These are phyloP conservation scores for Phtheirospermum japonicum DNA, from an alignment of 257 asterid genomes.

Conservation along the genomic window DNA sequence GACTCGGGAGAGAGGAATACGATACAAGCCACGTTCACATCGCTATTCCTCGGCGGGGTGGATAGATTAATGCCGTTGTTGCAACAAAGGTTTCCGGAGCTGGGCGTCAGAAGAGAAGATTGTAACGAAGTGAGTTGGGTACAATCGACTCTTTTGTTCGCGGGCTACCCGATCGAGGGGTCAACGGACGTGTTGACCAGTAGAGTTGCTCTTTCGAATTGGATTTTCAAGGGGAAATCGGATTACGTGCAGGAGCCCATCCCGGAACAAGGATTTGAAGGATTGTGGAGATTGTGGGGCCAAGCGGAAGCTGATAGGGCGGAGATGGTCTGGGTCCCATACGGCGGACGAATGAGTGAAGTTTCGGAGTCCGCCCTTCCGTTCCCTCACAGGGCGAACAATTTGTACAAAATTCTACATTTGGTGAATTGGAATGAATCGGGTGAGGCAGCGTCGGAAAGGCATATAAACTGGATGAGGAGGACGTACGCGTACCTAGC, in stretches of 20 bases:
- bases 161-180: neutral
- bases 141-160: neutral
- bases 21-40: neutral
- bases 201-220: neutral
- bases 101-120: conserved; percentile 14
- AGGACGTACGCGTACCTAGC: neutral
- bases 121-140: conserved; percentile 19
- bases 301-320: neutral
- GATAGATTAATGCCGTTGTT: neutral
- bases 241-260: conserved; percentile 19
- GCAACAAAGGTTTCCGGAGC: conserved; percentile 1
- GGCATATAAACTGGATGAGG: conserved; percentile 10
- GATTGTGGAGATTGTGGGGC: neutral
- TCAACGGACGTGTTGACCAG: neutral
- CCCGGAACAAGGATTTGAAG: neutral
- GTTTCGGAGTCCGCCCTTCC: neutral
- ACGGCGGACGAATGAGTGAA: conserved; percentile 16
- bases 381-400: neutral
- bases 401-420: neutral
- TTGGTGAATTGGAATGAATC: neutral
- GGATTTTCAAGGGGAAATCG: conserved; percentile 6
- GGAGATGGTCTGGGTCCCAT: neutral
- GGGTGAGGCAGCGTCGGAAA: neutral
- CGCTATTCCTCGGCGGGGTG: neutral
- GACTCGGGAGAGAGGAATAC: neutral